Percentiles rank a stretch among this genome's conserved stretches.
Conservation (phyloP, 106 monocot genomes). For the Triglochin maritima region DNA sequence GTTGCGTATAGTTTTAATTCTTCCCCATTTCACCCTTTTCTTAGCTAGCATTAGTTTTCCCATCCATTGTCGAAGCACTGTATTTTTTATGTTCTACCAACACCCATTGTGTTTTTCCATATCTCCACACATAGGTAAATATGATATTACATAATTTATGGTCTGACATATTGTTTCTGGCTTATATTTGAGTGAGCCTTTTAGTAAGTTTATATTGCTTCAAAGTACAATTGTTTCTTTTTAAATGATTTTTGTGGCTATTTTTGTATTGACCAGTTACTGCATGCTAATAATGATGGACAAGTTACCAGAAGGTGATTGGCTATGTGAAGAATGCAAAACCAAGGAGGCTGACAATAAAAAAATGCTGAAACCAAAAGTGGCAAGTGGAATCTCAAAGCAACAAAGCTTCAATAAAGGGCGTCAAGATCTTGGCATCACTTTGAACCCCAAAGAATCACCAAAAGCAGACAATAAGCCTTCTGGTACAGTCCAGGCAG, state of each 20-base stretch:
- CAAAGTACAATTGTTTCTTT: too few relatives aligned
- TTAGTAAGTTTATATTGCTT: too few relatives aligned
- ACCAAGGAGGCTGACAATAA: constrained; percentile 36
- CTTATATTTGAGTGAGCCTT: too few relatives aligned
- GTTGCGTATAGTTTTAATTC: too few relatives aligned
- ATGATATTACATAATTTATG: too few relatives aligned
- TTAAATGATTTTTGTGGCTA: not conserved
- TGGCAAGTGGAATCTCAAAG: constrained; percentile 12
- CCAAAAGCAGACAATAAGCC: constrained; percentile 12
- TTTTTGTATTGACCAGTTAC: constrained; percentile 47
- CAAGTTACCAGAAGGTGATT: constrained; percentile 82
- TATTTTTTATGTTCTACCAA: too few relatives aligned
- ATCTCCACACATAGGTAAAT: too few relatives aligned
- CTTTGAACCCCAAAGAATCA: constrained; percentile 11
- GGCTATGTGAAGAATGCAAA: constrained; percentile 93
- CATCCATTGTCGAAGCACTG: too few relatives aligned
- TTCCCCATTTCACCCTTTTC: too few relatives aligned
- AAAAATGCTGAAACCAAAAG: constrained; percentile 23
- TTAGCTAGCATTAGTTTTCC: too few relatives aligned
- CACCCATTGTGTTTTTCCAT: too few relatives aligned
- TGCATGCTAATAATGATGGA: constrained; percentile 75
- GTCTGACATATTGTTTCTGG: too few relatives aligned
- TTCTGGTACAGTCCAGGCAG: not conserved
- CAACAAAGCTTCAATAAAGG: constrained; percentile 14
- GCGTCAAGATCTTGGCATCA: constrained; percentile 16